A percentile compares a stretch with the other conserved stretches of the same genome.
Evolutionary conservation across 352 stramenopile genomes (phyloP).

Genomic region (Phytophthora colocasiae): DNA sequence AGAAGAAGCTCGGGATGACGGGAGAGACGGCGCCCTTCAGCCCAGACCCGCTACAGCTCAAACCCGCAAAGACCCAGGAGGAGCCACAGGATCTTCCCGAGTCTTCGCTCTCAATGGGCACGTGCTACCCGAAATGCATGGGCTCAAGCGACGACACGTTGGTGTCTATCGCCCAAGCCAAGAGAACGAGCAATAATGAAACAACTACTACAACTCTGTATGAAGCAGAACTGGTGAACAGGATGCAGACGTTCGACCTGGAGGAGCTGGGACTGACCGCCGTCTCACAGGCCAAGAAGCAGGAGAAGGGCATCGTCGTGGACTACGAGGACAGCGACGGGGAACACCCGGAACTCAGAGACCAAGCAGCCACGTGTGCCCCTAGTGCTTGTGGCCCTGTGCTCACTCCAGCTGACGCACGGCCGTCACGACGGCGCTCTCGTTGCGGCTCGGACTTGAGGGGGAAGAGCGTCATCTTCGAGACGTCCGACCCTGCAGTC

Average conservation of each 20-base stretch:
- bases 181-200: not conserved
- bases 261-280: slow-evolving; percentile 51
- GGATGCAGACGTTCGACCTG: slow-evolving; percentile 49
- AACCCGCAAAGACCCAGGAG: slow-evolving; percentile 2
- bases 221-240: slow-evolving; percentile 10
- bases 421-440: slow-evolving; percentile 29
- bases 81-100: not conserved
- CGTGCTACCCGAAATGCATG: slow-evolving; percentile 64
- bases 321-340: slow-evolving; percentile 57
- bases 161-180: slow-evolving; percentile 3
- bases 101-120: slow-evolving; percentile 31
- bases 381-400: slow-evolving; percentile 54
- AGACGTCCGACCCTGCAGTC: slow-evolving; percentile 10
- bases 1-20: slow-evolving; percentile 1
- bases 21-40: slow-evolving; percentile 17
- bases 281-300: slow-evolving; percentile 8
- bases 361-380: slow-evolving; percentile 41
- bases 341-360: slow-evolving; percentile 16
- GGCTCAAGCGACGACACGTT: slow-evolving; percentile 20
- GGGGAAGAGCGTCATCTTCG: slow-evolving; percentile 47
- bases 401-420: slow-evolving; percentile 5
- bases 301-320: slow-evolving; percentile 57
- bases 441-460: slow-evolving; percentile 35
- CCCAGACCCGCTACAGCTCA: slow-evolving; percentile 1
- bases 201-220: slow-evolving; percentile 16